Conservation (phyloP, 176 grass and related monocot genomes). For the Cenchrus fungigraminus region DNA sequence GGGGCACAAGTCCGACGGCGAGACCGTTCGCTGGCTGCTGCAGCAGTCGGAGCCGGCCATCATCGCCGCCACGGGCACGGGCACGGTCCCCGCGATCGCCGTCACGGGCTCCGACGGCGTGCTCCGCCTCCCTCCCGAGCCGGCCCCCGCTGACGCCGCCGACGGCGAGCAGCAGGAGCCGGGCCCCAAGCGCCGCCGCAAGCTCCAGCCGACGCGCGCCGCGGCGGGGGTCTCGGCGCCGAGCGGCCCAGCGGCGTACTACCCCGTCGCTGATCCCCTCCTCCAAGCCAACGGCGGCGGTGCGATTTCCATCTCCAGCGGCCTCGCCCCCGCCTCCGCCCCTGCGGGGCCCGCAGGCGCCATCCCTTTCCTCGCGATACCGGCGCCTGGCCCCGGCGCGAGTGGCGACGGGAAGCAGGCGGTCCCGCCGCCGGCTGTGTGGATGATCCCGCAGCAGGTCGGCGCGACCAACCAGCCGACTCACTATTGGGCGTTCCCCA, state of each 20-base stretch:
- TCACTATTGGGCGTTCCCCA: slow-evolving; percentile 61
- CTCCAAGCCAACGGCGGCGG: slow-evolving; percentile 63
- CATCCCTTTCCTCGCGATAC: slow-evolving; percentile 68
- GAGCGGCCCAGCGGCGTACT: slow-evolving; percentile 39
- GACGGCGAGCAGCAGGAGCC: slow-evolving; percentile 31
- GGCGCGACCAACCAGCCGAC: slow-evolving; percentile 38
- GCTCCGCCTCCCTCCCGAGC: slow-evolving; percentile 67
- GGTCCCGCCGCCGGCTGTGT: slow-evolving; percentile 51
- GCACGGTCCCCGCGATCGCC: slow-evolving; percentile 83
- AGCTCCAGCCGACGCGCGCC: slow-evolving; percentile 81
- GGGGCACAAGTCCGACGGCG: slow-evolving; percentile 85
- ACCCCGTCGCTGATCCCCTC: slow-evolving; percentile 66
- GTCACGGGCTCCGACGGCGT: slow-evolving; percentile 62
- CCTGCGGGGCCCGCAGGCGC: slow-evolving; percentile 16
- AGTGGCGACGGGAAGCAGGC: slow-evolving; percentile 34
- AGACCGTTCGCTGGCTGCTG: slow-evolving; percentile 90
- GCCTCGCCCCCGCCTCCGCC: slow-evolving; percentile 56
- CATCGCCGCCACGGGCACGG: slow-evolving; percentile 81
- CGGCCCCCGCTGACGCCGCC: slow-evolving; percentile 1
- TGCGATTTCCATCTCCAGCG: slow-evolving; percentile 62
- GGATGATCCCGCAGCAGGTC: slow-evolving; percentile 70
- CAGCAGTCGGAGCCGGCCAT: slow-evolving; percentile 87
- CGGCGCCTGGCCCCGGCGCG: slow-evolving; percentile 9
- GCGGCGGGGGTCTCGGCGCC: not conserved
- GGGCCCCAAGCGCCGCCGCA: slow-evolving; percentile 58